phyloP scores from a whole-genome alignment of 306 rosid genomes.

The Cucurbita ficifolia region DNA sequence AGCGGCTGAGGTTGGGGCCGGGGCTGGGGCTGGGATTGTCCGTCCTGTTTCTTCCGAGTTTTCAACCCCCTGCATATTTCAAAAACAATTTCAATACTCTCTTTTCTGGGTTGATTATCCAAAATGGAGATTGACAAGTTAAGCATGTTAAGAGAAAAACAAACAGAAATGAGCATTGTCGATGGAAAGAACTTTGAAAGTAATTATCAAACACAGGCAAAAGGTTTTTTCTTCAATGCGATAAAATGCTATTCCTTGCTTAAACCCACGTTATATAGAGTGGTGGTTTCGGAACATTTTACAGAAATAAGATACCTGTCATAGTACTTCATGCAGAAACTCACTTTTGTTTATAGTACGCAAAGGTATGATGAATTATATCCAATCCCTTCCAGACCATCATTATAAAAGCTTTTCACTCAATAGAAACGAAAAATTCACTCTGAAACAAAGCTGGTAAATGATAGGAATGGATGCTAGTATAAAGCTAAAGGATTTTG shows the following conservation, averaged over 20 bases:
- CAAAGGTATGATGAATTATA: background rate
- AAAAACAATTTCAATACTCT: no score
- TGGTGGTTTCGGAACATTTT: background rate
- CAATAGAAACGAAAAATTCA: background rate
- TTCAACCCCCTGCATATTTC: constrained; percentile 35
- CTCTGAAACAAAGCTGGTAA: background rate
- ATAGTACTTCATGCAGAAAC: background rate
- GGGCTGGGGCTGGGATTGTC: constrained; percentile 2
- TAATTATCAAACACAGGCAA: background rate
- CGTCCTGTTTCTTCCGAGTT: constrained; percentile 34
- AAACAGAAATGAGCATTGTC: background rate
- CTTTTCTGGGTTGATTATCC: no score
- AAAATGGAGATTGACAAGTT: background rate
- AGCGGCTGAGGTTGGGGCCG: constrained; percentile 7
- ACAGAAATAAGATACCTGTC: background rate
- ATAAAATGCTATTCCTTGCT: no score
- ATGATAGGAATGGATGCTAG: background rate
- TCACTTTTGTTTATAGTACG: background rate
- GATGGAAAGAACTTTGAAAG: background rate
- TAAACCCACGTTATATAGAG: background rate
- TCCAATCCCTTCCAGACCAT: background rate
- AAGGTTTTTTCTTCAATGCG: background rate
- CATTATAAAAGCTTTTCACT: background rate
- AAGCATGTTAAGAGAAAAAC: background rate
- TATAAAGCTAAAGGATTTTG: background rate